Base-by-base conservation (phyloP, 2,329 filamentous ascomycete species). In the Fusarium phyllophilum region DNA sequence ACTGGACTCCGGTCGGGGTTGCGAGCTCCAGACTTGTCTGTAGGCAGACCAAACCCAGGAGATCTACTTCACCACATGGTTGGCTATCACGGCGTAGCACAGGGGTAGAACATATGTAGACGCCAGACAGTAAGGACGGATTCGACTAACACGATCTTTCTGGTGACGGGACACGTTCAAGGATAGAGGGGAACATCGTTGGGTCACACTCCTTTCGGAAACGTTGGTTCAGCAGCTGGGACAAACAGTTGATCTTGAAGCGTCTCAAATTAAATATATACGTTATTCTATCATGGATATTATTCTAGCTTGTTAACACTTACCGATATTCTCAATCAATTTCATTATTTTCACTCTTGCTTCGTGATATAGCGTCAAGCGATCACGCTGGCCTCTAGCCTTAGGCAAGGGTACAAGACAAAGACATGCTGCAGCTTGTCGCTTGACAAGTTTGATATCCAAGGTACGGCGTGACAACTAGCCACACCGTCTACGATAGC, bases 261-360 rank as follows among this genome's bases (percentile, higher is more conserved):
- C 15, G 20, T 48, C 41, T 74, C 49, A 60, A 55, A 39, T 46
- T 64, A 38, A 42, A 66, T 41, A 51, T 57, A 76, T 75, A 74
- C 56, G 72, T 76, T 75, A 42, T 66, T 66, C 70, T 75, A 59
- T 65, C 44, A 52, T n/a, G 15, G 36, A 41, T 49, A 56, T 45
- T 24, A 41, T 36, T 33, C n/a, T 45, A 38, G 36, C 42, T 31
- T 42, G 20, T 44, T 18, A 42, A n/a, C 5, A 62, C 72, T 62
- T 74, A 72, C 71, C 46, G 15, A 12, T 49, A 17, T 10, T 20
- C 11, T 41, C 26, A 36, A 42, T 20, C 15, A 24, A 15, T 42
- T 39, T 49, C 10, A 31, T 63, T 48, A 2, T 34, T 45, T 31
- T 54, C 12, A 29, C 58, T 42, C 5, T 41, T 39, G 34, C 22